These are phyloP conservation scores for Coemansia sp. DNA, from an alignment of 192 early-diverging fungal genomes.

Conservation along the genomic window DNA sequence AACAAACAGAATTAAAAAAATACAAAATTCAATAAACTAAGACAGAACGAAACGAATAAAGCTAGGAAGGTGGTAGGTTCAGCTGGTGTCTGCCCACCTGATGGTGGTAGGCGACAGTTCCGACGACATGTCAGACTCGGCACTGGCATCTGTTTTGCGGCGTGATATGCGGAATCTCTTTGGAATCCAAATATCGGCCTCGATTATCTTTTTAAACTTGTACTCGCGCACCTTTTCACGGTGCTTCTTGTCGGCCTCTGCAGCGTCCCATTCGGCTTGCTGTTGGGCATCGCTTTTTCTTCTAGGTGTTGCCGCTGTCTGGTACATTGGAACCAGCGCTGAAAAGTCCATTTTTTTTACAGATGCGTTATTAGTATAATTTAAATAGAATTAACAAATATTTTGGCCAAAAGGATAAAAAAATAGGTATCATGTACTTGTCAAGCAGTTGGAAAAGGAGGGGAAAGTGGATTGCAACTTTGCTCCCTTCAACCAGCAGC, in stretches of 20 bases:
- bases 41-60: background rate
- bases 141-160: slow-evolving; percentile 7
- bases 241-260: slow-evolving; percentile 25
- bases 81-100: slow-evolving; percentile 23
- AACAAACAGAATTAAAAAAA: no score
- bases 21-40: background rate
- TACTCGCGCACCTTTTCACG: slow-evolving; percentile 23
- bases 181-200: slow-evolving; percentile 12
- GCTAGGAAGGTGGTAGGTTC: background rate
- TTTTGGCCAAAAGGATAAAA: background rate
- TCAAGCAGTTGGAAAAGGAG: no score
- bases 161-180: slow-evolving; percentile 4
- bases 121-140: background rate
- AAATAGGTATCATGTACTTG: no score
- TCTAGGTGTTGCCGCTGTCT: slow-evolving; percentile 4
- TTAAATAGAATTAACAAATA: background rate
- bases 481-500: no score
- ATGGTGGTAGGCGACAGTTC: slow-evolving; percentile 19
- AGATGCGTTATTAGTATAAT: background rate
- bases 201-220: slow-evolving; percentile 26
- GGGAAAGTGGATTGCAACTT: background rate
- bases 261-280: slow-evolving; percentile 19
- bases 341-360: slow-evolving; percentile 18
- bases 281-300: slow-evolving; percentile 11
- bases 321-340: slow-evolving; percentile 16